These are phyloP conservation scores for Trypanosoma caninum DNA, from an alignment of 208 protist genomes.

Conservation along the genomic window DNA sequence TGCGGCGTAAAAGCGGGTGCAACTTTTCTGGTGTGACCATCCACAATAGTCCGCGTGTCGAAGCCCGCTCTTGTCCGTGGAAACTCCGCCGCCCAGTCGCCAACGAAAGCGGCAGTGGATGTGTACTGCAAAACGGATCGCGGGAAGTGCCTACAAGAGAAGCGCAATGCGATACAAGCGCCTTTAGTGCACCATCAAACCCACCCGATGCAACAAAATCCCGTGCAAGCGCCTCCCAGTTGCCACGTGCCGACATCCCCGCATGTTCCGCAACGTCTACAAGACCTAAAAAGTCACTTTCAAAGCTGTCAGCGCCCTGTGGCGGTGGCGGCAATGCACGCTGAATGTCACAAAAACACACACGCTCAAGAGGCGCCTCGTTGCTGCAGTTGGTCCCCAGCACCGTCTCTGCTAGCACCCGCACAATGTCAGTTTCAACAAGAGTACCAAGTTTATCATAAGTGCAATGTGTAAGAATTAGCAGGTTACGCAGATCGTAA, in stretches of 20 bases:
- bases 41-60: constrained; percentile 82
- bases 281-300: constrained; percentile 80
- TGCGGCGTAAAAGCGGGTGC: constrained; percentile 59
- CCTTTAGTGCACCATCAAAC: constrained; percentile 54
- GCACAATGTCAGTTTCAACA: constrained; percentile 75
- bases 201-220: constrained; percentile 64
- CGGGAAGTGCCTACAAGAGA: constrained; percentile 59
- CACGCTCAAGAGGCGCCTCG: constrained; percentile 51
- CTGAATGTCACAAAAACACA: constrained; percentile 81
- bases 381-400: constrained; percentile 29
- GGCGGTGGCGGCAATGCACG: constrained; percentile 67
- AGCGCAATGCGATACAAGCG: constrained; percentile 73
- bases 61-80: constrained; percentile 84
- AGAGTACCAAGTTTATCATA: constrained; percentile 68
- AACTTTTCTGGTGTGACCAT: constrained; percentile 74
- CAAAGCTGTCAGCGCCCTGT: constrained; percentile 70
- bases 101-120: constrained; percentile 46
- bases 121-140: constrained; percentile 70
- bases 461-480: constrained; percentile 67
- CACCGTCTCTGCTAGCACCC: constrained; percentile 55
- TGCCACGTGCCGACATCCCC: constrained; percentile 46
- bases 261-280: constrained; percentile 31
- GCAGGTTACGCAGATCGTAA: constrained; percentile 68
- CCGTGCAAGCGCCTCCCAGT: constrained; percentile 68
- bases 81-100: constrained; percentile 33